phyloP scores from a whole-genome alignment of 345 rosid species.

The Eutrema heterophyllum region DNA sequence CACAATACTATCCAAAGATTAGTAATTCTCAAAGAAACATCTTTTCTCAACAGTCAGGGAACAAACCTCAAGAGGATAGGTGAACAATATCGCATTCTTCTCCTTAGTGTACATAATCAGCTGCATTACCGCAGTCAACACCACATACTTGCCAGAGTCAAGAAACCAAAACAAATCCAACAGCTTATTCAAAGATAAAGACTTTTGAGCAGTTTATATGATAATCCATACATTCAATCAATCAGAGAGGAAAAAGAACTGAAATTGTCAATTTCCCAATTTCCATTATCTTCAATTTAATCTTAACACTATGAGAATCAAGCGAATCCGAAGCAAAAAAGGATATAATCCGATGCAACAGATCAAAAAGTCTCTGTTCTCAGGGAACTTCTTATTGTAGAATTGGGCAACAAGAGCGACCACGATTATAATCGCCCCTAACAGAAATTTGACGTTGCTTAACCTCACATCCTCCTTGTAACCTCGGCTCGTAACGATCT shows the following conservation, averaged over 20 bases:
- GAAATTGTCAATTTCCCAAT: background rate
- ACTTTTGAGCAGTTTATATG: background rate
- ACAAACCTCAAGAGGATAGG: constrained; percentile 72
- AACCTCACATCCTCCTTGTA: constrained; percentile 68
- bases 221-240: background rate
- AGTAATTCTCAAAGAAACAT: background rate
- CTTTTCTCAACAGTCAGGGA: background rate
- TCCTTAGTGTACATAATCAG: constrained; percentile 67
- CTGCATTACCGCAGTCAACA: constrained; percentile 73
- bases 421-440: constrained; percentile 55
- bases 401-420: constrained; percentile 91
- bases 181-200: background rate
- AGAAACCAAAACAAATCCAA: constrained; percentile 30
- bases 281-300: background rate
- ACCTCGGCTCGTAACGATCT: constrained; percentile 74
- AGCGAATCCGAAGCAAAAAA: constrained; percentile 19
- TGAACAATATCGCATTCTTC: constrained; percentile 74
- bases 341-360: constrained; percentile 87
- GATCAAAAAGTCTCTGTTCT: constrained; percentile 69
- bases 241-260: background rate
- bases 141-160: constrained; percentile 86
- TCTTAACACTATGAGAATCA: background rate
- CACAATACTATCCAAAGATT: background rate
- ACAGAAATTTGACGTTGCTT: constrained; percentile 61
- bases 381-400: constrained; percentile 90